A percentile compares a stretch with the other conserved stretches of the same genome.
phyloP scores from a whole-genome alignment of 495 filamentous ascomycete species.

The Apodospora peruviana region DNA sequence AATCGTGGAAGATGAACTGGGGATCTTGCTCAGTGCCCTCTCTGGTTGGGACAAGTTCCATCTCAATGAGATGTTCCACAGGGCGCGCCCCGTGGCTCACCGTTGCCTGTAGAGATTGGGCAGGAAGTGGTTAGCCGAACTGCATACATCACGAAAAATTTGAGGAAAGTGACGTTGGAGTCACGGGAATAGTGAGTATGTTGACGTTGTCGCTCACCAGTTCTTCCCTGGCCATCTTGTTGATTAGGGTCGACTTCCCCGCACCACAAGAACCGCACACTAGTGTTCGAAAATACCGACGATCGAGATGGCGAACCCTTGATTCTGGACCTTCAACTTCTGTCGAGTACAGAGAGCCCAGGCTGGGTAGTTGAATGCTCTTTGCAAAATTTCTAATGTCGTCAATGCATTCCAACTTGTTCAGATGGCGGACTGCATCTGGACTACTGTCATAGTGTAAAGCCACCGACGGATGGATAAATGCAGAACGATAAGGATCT shows the following conservation, averaged over 20 bases:
- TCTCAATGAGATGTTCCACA: neutral
- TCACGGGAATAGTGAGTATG: neutral
- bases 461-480: neutral
- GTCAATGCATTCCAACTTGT: neutral
- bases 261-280: neutral
- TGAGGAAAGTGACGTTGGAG: neutral
- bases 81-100: neutral
- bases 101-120: neutral
- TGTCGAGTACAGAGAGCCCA: neutral
- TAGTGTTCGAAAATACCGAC: neutral
- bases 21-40: neutral
- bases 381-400: neutral
- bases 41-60: neutral
- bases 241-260: neutral
- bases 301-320: neutral
- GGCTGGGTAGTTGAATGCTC: neutral
- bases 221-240: neutral
- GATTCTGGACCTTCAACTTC: neutral
- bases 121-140: neutral
- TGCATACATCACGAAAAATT: neutral
- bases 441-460: neutral
- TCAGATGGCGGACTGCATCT: neutral
- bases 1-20: neutral
- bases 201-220: neutral
- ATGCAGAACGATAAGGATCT: neutral